Evolutionary conservation across 768 basidiomycete species (phyloP).

Genomic region (Tylopilus sp.): DNA sequence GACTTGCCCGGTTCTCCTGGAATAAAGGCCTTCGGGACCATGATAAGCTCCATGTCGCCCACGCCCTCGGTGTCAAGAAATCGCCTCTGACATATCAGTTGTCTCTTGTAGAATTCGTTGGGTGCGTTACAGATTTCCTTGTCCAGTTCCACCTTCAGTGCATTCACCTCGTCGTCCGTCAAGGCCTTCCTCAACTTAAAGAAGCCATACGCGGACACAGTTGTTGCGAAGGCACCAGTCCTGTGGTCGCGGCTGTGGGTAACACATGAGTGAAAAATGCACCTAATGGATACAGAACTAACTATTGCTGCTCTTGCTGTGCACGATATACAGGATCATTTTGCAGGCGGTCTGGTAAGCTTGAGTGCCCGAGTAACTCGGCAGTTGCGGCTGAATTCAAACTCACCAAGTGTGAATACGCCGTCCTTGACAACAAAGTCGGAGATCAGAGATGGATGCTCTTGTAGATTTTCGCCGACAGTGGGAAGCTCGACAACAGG

Average conservation of each 20-base stretch:
- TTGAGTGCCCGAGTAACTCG: not conserved
- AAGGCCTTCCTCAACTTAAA: constrained; percentile 17
- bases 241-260: constrained; percentile 5
- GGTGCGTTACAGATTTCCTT: constrained; percentile 1
- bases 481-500: constrained; percentile 10
- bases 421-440: constrained; percentile 15
- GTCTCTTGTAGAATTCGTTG: constrained; percentile 10
- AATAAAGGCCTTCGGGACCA: constrained; percentile 14
- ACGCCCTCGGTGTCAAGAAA: constrained; percentile 4
- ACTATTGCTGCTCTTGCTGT: constrained; percentile 16
- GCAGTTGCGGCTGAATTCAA: not conserved
- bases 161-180: constrained; percentile 5
- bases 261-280: not conserved
- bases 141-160: constrained; percentile 12
- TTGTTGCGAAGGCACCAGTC: constrained; percentile 17
- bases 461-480: constrained; percentile 21
- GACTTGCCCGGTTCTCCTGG: constrained; percentile 5
- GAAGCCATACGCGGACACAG: constrained; percentile 15
- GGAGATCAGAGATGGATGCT: constrained; percentile 8
- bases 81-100: constrained; percentile 10
- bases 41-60: constrained; percentile 17
- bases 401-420: constrained; percentile 14
- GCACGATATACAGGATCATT: constrained; percentile 11
- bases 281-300: not conserved
- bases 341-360: constrained; percentile 4